Evolutionary conservation across 805 yeast genomes (phyloP), one percentile per base, ranked within the genome.

Genomic region (Metschnikowia lachancei): DNA sequence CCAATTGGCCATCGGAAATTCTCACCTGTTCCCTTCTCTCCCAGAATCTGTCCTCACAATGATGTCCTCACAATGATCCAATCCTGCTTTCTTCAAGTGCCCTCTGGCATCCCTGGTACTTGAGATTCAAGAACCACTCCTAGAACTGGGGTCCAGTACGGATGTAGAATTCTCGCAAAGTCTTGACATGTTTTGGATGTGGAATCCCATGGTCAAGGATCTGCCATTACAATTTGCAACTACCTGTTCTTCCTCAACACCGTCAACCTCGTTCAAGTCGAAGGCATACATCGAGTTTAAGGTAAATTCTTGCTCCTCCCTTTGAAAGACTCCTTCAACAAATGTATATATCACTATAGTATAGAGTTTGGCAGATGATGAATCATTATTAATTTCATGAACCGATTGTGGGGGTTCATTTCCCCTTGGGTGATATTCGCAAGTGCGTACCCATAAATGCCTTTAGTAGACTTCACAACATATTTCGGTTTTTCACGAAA

Each of bases 21-120:
- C 95, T 83, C 19, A 92, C 83, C 58, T 83, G 92, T 57, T 92
- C 98, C 69, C 97, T 82, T 71, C 98, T 85, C 64, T 92, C 98
- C 98, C 98, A 92, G 94, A 96, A 92, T 70, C 99, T 81, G 55
- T 85, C 92, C 66, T 91, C 96, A 64, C n/a, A n/a, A n/a, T n/a
- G n/a, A n/a, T n/a, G n/a, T n/a, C n/a, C n/a, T n/a, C n/a, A n/a
- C 94, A 85, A 50, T 92, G 68, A 52, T 90, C 97, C 61, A 92
- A 92, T 0, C 97, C 85, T 36, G 87, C 85, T 45, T 85, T 83
- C 69, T 92, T 91, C 65, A 92, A 76, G 59, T 87, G 84, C 64
- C 97, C 98, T 59, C 95, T 80, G 12, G 89, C 83, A 47, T 86
- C 91, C 56, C 86, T 77, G 57, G 88, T 86, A 61, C 84, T 86